Evolutionary conservation across 2,329 filamentous ascomycete genomes (phyloP), one percentile per base, ranked within the genome.

Genomic region (Aspergillus ibericus): DNA sequence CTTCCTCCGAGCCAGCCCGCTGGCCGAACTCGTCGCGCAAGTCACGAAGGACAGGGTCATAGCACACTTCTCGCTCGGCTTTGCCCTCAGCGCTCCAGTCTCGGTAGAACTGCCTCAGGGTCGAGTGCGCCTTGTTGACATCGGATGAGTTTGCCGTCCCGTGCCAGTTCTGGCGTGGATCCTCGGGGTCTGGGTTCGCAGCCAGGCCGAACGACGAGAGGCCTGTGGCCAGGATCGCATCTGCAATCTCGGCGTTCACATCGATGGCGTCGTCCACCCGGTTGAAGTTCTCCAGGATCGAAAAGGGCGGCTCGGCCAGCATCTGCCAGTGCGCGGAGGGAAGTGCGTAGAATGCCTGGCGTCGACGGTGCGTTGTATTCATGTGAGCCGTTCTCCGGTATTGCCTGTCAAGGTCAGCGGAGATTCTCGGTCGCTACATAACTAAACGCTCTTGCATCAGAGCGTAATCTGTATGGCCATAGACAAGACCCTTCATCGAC

Each of bases 321-420:
- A 96, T 83, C 69, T 90, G 85, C 87, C 92, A 95, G 73, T 99
- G 93, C 1, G 83, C 80, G 59, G 88, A 86, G 1, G 93, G 92
- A 5, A 99, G 82, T 8, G 92, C 90, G 74, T 98, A 99, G 77
- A 99, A 97, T 13, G 92, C 89, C 75, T 95, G 92, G 27, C 96
- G 88, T 20, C 95, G 88, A 16, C 93, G 83, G 75, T 98, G 93
- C 4, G 93, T 98, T 63, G 90, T 88, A 75, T 96, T 96, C 78
- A 90, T 90, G 74, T 98, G 93, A 5, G 93, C 90, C 22, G 87
- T 85, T 68, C 88, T 89, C 63, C 90, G 88, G 74, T 97, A 97
- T 76, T 93, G 90, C 55, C 92, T 96, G 53, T 16, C 7, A 9
- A n/a, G n/a, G 56, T 58, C 47, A 62, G 60, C 16, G 29, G 8